Base-by-base conservation (phyloP, 1,284 basidiomycete species). In the Ustilago crameri region DNA sequence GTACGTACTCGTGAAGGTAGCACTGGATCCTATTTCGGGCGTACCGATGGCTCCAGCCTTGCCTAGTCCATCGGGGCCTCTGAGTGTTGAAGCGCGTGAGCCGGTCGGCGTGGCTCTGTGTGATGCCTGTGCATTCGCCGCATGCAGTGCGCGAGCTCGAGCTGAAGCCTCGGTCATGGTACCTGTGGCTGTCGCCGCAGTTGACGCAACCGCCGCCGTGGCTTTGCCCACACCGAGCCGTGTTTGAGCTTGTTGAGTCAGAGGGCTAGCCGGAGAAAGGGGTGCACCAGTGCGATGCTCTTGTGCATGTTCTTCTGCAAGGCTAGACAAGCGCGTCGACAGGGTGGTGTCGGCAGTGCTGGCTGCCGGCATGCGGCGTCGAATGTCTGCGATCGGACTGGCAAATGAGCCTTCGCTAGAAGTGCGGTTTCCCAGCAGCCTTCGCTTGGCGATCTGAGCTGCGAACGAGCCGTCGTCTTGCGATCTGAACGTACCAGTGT, bases 1-100 rank as follows among this genome's bases (percentile, higher is more conserved):
- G 58, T 82, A 82, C 4, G 79, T 81, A 43, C 62, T 72, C 0
- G 63, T 55, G 49, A 77, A 80, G 26, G 38, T 40, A 5, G 61
- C 50, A 7, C 50, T 52, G 3, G 51, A 60, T 0, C 59, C 48
- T 15, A 44, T 52, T 18, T 57, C 72, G 5, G 27, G 35, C 2
- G 37, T 41, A 5, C 42, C 58, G 20, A 54, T 47, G 12, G 51
- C 66, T 24, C 56, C 53, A 0, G 37, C 23, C 34, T 54, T 63
- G 7, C 14, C 68, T 18, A 45, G 62, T 4, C 38, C 48, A 4
- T 34, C 62, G 12, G 24, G 40, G 7, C 55, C 66, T n/a, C 59
- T 46, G 12, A 59, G 48, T 18, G 68, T 71, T 18, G 59, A 74
- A 2, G 75, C 35, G 14, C 54, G 54, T 18, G 75, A 77, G 1